Evolutionary conservation across 352 stramenopile genomes (phyloP), one percentile per base, ranked within the genome.

Genomic region (Pythium aristosporum): DNA sequence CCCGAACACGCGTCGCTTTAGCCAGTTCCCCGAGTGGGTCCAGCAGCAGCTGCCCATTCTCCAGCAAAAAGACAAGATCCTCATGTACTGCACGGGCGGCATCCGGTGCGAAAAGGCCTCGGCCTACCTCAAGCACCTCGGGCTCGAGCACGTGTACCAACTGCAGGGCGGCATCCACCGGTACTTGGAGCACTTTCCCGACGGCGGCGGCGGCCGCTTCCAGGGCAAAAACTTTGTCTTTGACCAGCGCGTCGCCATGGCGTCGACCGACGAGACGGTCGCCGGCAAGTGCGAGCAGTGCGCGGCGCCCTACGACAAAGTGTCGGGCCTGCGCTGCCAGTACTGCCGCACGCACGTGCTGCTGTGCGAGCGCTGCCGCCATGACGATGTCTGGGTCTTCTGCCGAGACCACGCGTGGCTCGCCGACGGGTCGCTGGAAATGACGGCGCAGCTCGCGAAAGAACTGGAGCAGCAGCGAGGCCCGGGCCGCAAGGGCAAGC

Each of bases 171-270:
- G 87, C 34, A 94, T 96, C 55, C 84, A 93, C 51, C 86, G 85
- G 32, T 96, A 92, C 73, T 73, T 96, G 25, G 83, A 94, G 67
- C 63, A 67, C n/a, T 92, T 85, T 55, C 80, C 82, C 2, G 80
- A 88, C 59, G 85, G 87, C n/a, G 84, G 79, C 59, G 85, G 87
- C 21, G 84, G 79, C 0, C 65, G 82, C 30, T 96, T 92, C 69
- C 71, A 84, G 12, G 85, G 85, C 71, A 92, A 96, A 65, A 92
- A 92, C 69, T 96, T 92, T 62, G 85, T 94, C 44, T 96, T 94
- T 47, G 87, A 96, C 57, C 71, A 93, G 67, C 83, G 87, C 10
- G 84, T 94, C 25, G 74, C 82, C 2, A 78, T 96, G 63, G 73
- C 74, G 23, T 87, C 80, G 15, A 60, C 75, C 15, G 78, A 87